phyloP scores from a whole-genome alignment of 495 filamentous ascomycete species.

The Echria macrotheca region DNA sequence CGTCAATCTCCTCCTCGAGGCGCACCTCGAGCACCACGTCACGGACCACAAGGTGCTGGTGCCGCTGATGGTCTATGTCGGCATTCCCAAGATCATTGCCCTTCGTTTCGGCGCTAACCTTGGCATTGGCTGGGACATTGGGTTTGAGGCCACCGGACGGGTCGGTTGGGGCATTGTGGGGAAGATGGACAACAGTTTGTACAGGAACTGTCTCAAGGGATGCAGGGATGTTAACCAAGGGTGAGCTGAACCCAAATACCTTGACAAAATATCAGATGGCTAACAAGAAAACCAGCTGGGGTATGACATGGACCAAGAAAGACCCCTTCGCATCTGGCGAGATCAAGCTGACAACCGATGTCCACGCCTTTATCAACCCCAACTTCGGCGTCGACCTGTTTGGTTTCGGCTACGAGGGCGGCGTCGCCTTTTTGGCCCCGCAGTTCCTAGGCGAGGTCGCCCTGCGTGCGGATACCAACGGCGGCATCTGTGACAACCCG shows the following conservation, averaged over 20 bases:
- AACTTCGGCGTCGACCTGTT: not conserved
- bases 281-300: not conserved
- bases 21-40: not conserved
- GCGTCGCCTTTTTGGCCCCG: not conserved
- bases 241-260: not conserved
- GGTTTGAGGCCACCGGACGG: not conserved
- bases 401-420: not conserved
- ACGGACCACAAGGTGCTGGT: slow-evolving; percentile 5
- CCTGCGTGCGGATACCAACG: not conserved
- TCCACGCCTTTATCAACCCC: not conserved
- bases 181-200: not conserved
- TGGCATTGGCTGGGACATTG: not conserved
- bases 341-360: not conserved
- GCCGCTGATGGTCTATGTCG: not conserved
- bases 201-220: not conserved
- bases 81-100: not conserved
- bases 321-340: not conserved
- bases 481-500: slow-evolving; percentile 1
- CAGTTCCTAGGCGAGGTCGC: not conserved
- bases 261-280: not conserved
- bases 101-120: not conserved
- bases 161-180: not conserved
- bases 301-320: not conserved
- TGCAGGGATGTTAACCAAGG: not conserved
- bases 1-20: not conserved